phyloP scores from a whole-genome alignment of 2,329 filamentous ascomycete genomes.

The Neonectria faginata region DNA sequence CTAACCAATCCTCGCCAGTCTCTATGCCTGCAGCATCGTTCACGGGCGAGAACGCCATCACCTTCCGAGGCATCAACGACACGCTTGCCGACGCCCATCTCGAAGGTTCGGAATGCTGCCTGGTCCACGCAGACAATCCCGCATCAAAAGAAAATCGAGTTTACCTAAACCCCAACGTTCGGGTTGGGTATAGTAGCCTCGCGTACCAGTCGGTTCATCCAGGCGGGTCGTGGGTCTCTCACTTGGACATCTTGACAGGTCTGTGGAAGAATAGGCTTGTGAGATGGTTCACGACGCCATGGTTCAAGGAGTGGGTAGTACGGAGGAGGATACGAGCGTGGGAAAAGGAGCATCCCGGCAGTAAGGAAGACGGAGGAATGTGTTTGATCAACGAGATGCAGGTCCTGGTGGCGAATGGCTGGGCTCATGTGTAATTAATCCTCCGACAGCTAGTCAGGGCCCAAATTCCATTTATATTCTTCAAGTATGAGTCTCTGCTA shows the following conservation, averaged over 20 bases:
- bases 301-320: slow-evolving; percentile 6
- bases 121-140: too few species aligned
- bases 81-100: too few species aligned
- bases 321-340: neutral
- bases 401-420: slow-evolving; percentile 4
- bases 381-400: slow-evolving; percentile 17
- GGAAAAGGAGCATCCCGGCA: neutral
- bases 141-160: too few species aligned
- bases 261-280: slow-evolving; percentile 14
- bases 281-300: slow-evolving; percentile 13
- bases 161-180: neutral
- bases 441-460: too few species aligned
- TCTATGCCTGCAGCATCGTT: too few species aligned
- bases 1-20: too few species aligned
- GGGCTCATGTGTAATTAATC: slow-evolving; percentile 10
- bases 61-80: too few species aligned
- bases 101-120: too few species aligned
- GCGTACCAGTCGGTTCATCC: slow-evolving; percentile 3
- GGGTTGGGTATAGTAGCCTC: slow-evolving; percentile 2
- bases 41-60: too few species aligned
- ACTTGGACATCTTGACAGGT: neutral
- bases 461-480: too few species aligned
- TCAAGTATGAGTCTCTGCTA: slow-evolving; percentile 1
- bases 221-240: neutral
- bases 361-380: neutral